Base-by-base conservation (phyloP, 2,329 filamentous ascomycete species). In the Graphilbum ipis-grandicollis region DNA sequence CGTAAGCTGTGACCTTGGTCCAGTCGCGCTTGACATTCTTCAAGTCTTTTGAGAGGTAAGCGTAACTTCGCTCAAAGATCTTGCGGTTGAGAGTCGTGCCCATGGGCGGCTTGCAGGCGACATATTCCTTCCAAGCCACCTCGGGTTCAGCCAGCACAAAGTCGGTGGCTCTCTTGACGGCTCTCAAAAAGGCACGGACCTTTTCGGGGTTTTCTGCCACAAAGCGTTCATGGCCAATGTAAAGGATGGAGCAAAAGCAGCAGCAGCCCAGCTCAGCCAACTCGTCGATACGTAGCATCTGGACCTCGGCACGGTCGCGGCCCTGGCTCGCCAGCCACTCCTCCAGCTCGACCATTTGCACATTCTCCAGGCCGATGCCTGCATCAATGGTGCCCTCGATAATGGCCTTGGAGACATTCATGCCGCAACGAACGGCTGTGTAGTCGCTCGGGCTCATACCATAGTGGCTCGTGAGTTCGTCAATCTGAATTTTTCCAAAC, bases 401-500 rank as follows among this genome's bases (percentile, higher is more conserved):
- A 56, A 84, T 81, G 47, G 78, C 78, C 53, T 78, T 77, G 53
- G 73, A 75, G 34, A 85, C 76, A 54, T 85, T 83, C 79, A 84
- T 85, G 43, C 79, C 80, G 52, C 79, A 84, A 40, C 79, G 76
- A 8, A 85, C 66, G 26, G 79, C 78, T 1, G 75, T 80, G 63
- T 85, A 84, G 59, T 84, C 78, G 6, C 62, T 56, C 0, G 78
- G 40, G 22, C 18, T 39, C 40, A 42, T 42, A 37, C 40, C 37
- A n/a, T 39, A 39, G 65, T 84, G 71, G 33, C 73, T 73, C 34
- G 79, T 84, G 43, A 85, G 68, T 52, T 85, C 80, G 52, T 85
- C 80, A 46, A 85, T 83, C 59, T 84, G 79, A 52, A 84, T 83
- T 68, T 78, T 85, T 56, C 79, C 79, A 44, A 84, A 84, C 53